phyloP scores from a whole-genome alignment of 2,329 filamentous ascomycete genomes.

The Cercospora nicotianae region DNA sequence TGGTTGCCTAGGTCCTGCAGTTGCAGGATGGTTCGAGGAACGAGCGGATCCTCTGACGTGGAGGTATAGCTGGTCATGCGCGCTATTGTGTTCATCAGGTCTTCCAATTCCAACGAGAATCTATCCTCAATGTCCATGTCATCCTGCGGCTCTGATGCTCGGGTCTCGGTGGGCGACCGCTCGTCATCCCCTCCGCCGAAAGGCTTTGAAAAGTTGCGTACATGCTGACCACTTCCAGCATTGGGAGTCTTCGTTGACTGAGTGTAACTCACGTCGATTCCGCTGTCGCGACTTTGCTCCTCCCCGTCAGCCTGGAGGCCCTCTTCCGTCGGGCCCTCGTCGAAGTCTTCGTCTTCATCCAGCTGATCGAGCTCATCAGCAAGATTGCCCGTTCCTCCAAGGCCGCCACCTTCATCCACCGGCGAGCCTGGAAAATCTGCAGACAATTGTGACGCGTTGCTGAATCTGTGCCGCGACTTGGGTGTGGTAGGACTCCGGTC shows the following conservation, averaged over 20 bases:
- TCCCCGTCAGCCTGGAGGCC: slow-evolving; percentile 22
- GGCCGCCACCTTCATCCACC: slow-evolving; percentile 41
- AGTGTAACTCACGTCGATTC: slow-evolving; percentile 42
- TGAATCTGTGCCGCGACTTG: slow-evolving; percentile 41
- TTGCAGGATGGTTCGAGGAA: slow-evolving; percentile 34
- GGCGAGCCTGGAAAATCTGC: slow-evolving; percentile 40
- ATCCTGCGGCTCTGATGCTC: neutral
- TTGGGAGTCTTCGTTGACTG: slow-evolving; percentile 4
- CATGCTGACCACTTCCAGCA: slow-evolving; percentile 11
- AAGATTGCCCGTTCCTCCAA: slow-evolving; percentile 69
- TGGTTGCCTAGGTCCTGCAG: slow-evolving; percentile 41
- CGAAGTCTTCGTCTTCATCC: slow-evolving; percentile 46
- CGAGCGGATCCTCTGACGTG: slow-evolving; percentile 36
- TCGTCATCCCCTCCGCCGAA: slow-evolving; percentile 26
- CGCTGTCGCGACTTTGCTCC: slow-evolving; percentile 43
- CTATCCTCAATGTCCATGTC: slow-evolving; percentile 23
- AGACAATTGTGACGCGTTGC: slow-evolving; percentile 37
- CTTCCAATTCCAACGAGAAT: slow-evolving; percentile 48
- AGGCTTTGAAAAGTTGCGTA: slow-evolving; percentile 39
- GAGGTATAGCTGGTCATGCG: slow-evolving; percentile 36
- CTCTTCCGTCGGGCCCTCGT: slow-evolving; percentile 31
- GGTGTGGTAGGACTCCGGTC: slow-evolving; percentile 48
- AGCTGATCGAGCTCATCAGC: slow-evolving; percentile 83
- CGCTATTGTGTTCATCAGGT: slow-evolving; percentile 37
- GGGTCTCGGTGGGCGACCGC: slow-evolving; percentile 27